phyloP scores from a whole-genome alignment of 768 basidiomycete genomes.

The Chalciporus chontae region DNA sequence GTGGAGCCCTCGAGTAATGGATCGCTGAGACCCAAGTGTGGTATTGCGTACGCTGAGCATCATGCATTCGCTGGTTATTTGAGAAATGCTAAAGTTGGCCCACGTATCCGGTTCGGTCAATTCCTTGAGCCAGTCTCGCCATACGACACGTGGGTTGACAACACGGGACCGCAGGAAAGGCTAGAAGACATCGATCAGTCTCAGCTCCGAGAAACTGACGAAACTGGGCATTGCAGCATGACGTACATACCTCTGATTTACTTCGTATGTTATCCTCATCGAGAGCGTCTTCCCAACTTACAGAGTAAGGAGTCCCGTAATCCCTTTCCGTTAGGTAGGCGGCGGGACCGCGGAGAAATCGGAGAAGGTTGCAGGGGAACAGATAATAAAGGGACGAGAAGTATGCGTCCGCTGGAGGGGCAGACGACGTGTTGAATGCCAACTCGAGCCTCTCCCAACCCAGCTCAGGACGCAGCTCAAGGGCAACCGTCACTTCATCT shows the following conservation, averaged over 20 bases:
- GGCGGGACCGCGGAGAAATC: conserved; percentile 69
- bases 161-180: conserved; percentile 65
- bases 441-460: conserved; percentile 66
- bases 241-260: conserved; percentile 59
- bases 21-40: conserved; percentile 41
- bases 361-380: conserved; percentile 85
- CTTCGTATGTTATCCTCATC: conserved; percentile 68
- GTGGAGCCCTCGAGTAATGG: background rate
- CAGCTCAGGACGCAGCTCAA: conserved; percentile 52
- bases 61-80: conserved; percentile 63
- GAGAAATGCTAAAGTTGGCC: conserved; percentile 57
- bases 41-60: conserved; percentile 65
- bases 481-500: conserved; percentile 34
- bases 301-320: conserved; percentile 57
- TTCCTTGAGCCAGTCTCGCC: conserved; percentile 61
- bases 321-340: conserved; percentile 54
- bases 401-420: conserved; percentile 61
- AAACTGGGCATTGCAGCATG: background rate
- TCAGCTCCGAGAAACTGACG: background rate
- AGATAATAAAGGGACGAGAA: conserved; percentile 85
- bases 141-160: conserved; percentile 71
- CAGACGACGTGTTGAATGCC: conserved; percentile 50
- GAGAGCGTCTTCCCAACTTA: conserved; percentile 67
- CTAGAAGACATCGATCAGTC: conserved; percentile 33
- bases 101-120: conserved; percentile 63